These are phyloP conservation scores for Hyaloscypha hepaticicola DNA, from an alignment of 495 filamentous ascomycete genomes.

Conservation along the genomic window DNA sequence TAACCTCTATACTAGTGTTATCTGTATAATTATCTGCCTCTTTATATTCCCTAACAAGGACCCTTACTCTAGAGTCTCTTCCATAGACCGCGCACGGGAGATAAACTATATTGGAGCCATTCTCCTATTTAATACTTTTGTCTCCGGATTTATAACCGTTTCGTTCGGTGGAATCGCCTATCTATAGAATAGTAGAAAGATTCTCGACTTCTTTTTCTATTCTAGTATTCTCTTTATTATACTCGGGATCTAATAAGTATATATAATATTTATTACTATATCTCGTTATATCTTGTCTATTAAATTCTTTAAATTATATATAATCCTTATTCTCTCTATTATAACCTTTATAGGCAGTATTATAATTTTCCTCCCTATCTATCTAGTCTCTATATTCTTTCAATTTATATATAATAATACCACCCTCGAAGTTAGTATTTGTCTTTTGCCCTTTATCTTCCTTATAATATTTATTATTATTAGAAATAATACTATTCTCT, in stretches of 20 bases:
- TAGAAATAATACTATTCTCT: no score
- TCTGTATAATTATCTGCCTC: slow-evolving; percentile 54
- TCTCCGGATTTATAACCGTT: slow-evolving; percentile 48
- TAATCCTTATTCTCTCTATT: slow-evolving; percentile 44
- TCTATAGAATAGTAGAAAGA: slow-evolving; percentile 48
- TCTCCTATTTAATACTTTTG: slow-evolving; percentile 42
- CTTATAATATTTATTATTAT: no score
- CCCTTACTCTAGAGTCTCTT: slow-evolving; percentile 38
- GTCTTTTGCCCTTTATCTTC: slow-evolving; percentile 57
- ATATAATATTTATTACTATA: slow-evolving; percentile 47
- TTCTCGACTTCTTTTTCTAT: slow-evolving; percentile 52
- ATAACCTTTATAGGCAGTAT: slow-evolving; percentile 36
- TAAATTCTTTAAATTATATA: slow-evolving; percentile 32
- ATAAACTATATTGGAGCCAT: slow-evolving; percentile 45
- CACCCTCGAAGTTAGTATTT: slow-evolving; percentile 48
- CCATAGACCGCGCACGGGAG: slow-evolving; percentile 38
- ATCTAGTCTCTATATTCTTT: slow-evolving; percentile 60
- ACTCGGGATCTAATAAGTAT: slow-evolving; percentile 50
- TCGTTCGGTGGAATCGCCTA: slow-evolving; percentile 54
- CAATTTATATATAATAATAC: slow-evolving; percentile 52
- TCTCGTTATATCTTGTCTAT: slow-evolving; percentile 46
- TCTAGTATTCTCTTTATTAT: slow-evolving; percentile 49
- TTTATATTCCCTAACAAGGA: slow-evolving; percentile 50
- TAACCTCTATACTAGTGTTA: slow-evolving; percentile 52
- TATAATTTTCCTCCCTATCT: slow-evolving; percentile 39